Evolutionary conservation across 1,284 basidiomycete species (phyloP).

Genomic region (Neolentinus lepideus): DNA sequence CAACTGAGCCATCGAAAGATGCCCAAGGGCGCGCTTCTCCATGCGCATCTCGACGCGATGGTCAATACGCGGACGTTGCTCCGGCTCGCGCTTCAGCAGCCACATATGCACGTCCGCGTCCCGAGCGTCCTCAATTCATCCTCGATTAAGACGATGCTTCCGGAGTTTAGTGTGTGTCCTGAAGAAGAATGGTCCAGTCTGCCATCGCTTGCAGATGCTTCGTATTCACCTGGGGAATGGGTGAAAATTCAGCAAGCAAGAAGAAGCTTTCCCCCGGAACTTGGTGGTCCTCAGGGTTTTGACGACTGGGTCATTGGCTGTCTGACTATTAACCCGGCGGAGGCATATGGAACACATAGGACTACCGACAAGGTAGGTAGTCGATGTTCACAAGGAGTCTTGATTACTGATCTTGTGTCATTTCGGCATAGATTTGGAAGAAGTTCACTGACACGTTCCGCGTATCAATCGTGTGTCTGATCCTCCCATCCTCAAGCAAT

Average conservation of each 20-base stretch:
- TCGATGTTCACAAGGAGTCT: too few relatives aligned
- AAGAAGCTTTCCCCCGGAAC: slow-evolving; percentile 34
- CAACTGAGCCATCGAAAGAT: slow-evolving; percentile 33
- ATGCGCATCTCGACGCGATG: slow-evolving; percentile 64
- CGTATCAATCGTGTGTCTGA: slow-evolving; percentile 35
- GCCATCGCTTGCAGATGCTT: slow-evolving; percentile 28
- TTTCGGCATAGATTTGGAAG: slow-evolving; percentile 52
- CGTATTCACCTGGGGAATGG: slow-evolving; percentile 41
- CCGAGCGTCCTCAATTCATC: slow-evolving; percentile 26
- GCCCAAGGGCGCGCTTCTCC: slow-evolving; percentile 73
- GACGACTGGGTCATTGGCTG: slow-evolving; percentile 54
- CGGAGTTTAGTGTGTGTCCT: slow-evolving; percentile 43
- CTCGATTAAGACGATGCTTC: slow-evolving; percentile 34
- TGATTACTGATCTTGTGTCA: too few relatives aligned
- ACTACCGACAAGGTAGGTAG: slow-evolving; percentile 48
- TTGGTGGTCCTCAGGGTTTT: slow-evolving; percentile 59
- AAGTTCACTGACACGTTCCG: slow-evolving; percentile 52
- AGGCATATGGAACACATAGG: slow-evolving; percentile 66
- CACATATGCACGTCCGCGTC: slow-evolving; percentile 52
- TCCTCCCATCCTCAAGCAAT: neutral
- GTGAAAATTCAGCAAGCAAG: slow-evolving; percentile 47
- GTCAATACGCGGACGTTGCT: slow-evolving; percentile 49
- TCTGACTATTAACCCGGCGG: slow-evolving; percentile 58
- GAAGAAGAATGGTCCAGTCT: slow-evolving; percentile 22
- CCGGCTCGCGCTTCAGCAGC: slow-evolving; percentile 46